These are phyloP conservation scores for Botryotinia calthae DNA, from an alignment of 2,329 filamentous ascomycete species.

Conservation along the genomic window DNA sequence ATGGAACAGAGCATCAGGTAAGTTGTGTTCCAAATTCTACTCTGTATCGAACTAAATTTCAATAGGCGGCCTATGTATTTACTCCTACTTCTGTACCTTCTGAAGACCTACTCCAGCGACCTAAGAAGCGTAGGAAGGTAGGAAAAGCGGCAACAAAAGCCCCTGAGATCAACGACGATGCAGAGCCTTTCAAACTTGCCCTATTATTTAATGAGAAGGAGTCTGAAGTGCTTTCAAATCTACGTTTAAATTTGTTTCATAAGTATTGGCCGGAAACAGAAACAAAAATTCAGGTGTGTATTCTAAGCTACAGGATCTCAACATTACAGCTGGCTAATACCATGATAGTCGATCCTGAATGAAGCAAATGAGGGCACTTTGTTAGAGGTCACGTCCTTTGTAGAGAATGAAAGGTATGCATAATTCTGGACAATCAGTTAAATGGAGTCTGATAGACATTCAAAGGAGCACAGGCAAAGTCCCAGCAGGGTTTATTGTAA, in stretches of 20 bases:
- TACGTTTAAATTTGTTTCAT: slow-evolving; percentile 60
- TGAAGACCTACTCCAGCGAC: slow-evolving; percentile 31
- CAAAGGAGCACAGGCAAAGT: slow-evolving; percentile 27
- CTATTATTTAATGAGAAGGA: slow-evolving; percentile 56
- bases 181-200: slow-evolving; percentile 43
- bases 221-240: slow-evolving; percentile 45
- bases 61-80: slow-evolving; percentile 42
- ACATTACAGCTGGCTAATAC: slow-evolving; percentile 35
- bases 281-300: slow-evolving; percentile 55
- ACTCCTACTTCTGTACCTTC: slow-evolving; percentile 28
- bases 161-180: slow-evolving; percentile 1
- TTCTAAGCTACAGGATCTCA: not conserved
- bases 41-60: slow-evolving; percentile 12
- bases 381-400: slow-evolving; percentile 56
- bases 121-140: slow-evolving; percentile 41
- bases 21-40: not conserved
- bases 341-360: slow-evolving; percentile 51
- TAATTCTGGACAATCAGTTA: not conserved
- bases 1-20: slow-evolving; percentile 39
- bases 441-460: slow-evolving; percentile 13
- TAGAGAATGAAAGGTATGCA: slow-evolving; percentile 35
- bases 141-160: slow-evolving; percentile 28
- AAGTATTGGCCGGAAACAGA: slow-evolving; percentile 64
- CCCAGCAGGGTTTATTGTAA: slow-evolving; percentile 71
- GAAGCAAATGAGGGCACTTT: slow-evolving; percentile 61